A percentile compares a stretch with the other conserved stretches of the same genome.
Evolutionary conservation across 106 monocot species (phyloP).

Genomic region (Vanilla planifolia): DNA sequence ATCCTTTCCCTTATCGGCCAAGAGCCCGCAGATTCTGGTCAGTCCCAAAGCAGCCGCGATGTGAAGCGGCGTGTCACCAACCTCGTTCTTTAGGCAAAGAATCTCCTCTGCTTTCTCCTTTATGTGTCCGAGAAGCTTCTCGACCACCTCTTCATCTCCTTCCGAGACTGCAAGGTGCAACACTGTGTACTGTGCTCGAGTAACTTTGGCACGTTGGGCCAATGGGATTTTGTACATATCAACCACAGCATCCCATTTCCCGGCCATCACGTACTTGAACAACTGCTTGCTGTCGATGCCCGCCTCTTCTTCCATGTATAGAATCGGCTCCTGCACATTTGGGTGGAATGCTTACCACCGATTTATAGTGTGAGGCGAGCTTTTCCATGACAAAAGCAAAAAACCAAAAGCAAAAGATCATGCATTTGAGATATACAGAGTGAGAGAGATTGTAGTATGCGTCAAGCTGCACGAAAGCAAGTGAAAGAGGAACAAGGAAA

Average conservation of each 20-base stretch:
- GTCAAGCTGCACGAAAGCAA: neutral
- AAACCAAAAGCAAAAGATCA: neutral
- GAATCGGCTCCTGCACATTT: neutral
- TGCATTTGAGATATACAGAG: neutral
- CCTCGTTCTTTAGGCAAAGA: constrained; percentile 2
- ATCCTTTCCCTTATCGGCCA: neutral
- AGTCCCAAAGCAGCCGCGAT: constrained; percentile 12
- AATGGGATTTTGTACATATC: neutral
- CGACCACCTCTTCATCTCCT: neutral
- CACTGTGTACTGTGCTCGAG: constrained; percentile 13
- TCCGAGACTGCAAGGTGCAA: constrained; percentile 18
- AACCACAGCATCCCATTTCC: constrained; percentile 7
- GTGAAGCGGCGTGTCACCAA: constrained; percentile 13
- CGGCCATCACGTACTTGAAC: constrained; percentile 13
- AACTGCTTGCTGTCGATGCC: neutral
- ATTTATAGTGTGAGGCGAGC: neutral
- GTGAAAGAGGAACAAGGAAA: neutral
- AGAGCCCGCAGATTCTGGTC: neutral
- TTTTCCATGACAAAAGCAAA: neutral
- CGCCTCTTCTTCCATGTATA: neutral
- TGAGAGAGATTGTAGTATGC: neutral
- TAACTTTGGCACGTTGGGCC: constrained; percentile 1
- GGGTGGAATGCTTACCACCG: neutral
- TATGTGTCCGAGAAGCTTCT: neutral
- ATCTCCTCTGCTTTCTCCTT: neutral